These are phyloP conservation scores for Plasmopara muralis DNA, from an alignment of 352 stramenopile species.

Conservation along the genomic window DNA sequence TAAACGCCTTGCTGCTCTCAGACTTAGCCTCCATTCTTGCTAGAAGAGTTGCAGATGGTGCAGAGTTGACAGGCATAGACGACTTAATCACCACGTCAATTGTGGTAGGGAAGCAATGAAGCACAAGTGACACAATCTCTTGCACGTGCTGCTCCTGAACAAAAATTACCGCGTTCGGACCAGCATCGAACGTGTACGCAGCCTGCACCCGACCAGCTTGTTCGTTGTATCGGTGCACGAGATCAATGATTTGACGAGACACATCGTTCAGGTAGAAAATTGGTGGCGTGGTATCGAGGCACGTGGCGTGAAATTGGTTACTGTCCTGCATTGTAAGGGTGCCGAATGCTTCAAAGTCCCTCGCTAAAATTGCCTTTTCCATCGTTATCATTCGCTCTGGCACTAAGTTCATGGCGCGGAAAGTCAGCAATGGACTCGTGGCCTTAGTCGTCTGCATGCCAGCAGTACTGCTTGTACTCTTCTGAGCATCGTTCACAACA, in stretches of 20 bases:
- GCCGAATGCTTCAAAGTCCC: slow-evolving; percentile 94
- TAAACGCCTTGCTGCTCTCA: slow-evolving; percentile 11
- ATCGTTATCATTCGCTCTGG: slow-evolving; percentile 82
- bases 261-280: slow-evolving; percentile 99
- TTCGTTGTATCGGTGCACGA: slow-evolving; percentile 95
- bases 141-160: slow-evolving; percentile 61
- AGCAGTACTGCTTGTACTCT: slow-evolving; percentile 94
- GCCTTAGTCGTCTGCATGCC: slow-evolving; percentile 94
- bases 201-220: slow-evolving; percentile 57
- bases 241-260: slow-evolving; percentile 62
- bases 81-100: slow-evolving; percentile 28
- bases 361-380: slow-evolving; percentile 79
- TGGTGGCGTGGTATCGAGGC: slow-evolving; percentile 95
- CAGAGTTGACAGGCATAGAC: slow-evolving; percentile 20
- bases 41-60: slow-evolving; percentile 17
- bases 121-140: slow-evolving; percentile 53
- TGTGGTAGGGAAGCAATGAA: slow-evolving; percentile 39
- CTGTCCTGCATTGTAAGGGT: slow-evolving; percentile 97
- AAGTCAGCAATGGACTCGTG: slow-evolving; percentile 89
- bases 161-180: slow-evolving; percentile 96
- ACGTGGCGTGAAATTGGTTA: slow-evolving; percentile 98
- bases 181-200: slow-evolving; percentile 99
- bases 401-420: slow-evolving; percentile 84
- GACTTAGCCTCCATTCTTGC: slow-evolving; percentile 14
- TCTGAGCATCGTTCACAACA: slow-evolving; percentile 94